These are phyloP conservation scores for Blastobotrys americana DNA, from an alignment of 805 yeast genomes.

Conservation along the genomic window DNA sequence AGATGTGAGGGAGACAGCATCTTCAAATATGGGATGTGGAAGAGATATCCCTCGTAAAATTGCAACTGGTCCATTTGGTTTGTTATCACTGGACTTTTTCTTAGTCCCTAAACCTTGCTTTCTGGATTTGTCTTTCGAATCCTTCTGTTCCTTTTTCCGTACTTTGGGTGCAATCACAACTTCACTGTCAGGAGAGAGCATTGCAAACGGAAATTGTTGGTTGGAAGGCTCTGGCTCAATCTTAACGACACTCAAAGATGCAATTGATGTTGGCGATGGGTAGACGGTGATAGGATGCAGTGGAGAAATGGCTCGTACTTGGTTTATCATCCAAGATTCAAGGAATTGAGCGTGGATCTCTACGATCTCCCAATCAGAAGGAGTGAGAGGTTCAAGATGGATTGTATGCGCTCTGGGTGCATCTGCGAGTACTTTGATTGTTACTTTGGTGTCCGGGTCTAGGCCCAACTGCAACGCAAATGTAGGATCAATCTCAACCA, in stretches of 20 bases:
- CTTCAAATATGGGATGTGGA: conserved; percentile 40
- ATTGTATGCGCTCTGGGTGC: conserved; percentile 52
- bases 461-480: conserved; percentile 51
- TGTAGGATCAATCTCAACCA: conserved; percentile 58
- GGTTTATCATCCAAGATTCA: conserved; percentile 68
- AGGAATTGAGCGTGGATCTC: conserved; percentile 72
- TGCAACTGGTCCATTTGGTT: conserved; percentile 27
- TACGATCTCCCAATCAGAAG: conserved; percentile 85
- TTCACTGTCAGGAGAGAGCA: conserved; percentile 57
- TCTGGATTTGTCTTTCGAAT: conserved; percentile 6
- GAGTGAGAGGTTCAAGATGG: conserved; percentile 66
- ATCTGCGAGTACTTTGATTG: conserved; percentile 41
- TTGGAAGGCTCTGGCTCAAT: conserved; percentile 36
- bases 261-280: conserved; percentile 54
- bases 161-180: conserved; percentile 69
- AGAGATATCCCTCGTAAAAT: conserved; percentile 49
- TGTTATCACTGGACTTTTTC: neutral
- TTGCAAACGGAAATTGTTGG: conserved; percentile 34
- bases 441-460: conserved; percentile 36
- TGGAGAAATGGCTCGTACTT: conserved; percentile 65
- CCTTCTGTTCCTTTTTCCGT: conserved; percentile 17
- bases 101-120: conserved; percentile 8
- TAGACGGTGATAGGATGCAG: conserved; percentile 59
- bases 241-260: conserved; percentile 48
- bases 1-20: too few species aligned